These are phyloP conservation scores for Macrophomina pseudophaseolina DNA, from an alignment of 2,329 filamentous ascomycete species.

Conservation along the genomic window DNA sequence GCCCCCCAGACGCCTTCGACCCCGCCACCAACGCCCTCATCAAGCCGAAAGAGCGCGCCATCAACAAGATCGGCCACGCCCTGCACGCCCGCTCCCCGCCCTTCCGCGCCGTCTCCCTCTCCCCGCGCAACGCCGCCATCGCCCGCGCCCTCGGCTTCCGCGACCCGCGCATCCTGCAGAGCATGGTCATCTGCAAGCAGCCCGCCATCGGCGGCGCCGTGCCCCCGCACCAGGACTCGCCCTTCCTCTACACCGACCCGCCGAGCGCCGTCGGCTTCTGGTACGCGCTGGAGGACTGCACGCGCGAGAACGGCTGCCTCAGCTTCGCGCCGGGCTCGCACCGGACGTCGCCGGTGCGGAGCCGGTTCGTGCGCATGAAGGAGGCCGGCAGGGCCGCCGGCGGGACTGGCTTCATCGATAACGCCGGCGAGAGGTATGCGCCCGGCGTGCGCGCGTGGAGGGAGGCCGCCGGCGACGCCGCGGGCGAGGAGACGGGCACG, in stretches of 20 bases:
- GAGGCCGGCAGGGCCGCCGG: slow-evolving; percentile 30
- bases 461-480: slow-evolving; percentile 34
- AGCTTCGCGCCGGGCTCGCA: slow-evolving; percentile 87
- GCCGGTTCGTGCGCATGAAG: slow-evolving; percentile 73
- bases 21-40: slow-evolving; percentile 61
- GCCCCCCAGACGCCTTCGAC: slow-evolving; percentile 72
- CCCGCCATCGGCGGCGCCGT: slow-evolving; percentile 94
- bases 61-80: slow-evolving; percentile 70
- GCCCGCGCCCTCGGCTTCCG: slow-evolving; percentile 73
- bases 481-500: slow-evolving; percentile 39
- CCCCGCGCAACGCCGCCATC: slow-evolving; percentile 63
- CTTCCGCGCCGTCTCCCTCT: slow-evolving; percentile 59
- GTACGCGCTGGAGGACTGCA: slow-evolving; percentile 95
- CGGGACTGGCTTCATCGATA: slow-evolving; percentile 62
- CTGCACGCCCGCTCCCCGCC: slow-evolving; percentile 53
- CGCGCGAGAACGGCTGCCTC: slow-evolving; percentile 83
- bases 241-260: slow-evolving; percentile 88
- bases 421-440: slow-evolving; percentile 70
- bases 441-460: slow-evolving; percentile 43
- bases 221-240: slow-evolving; percentile 88
- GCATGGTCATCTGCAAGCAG: slow-evolving; percentile 99
- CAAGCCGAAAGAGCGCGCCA: slow-evolving; percentile 80
- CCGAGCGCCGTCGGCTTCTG: slow-evolving; percentile 93
- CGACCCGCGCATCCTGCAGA: slow-evolving; percentile 82
- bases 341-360: slow-evolving; percentile 69